Evolutionary conservation across 768 basidiomycete species (phyloP), one percentile per base, ranked within the genome.

Genomic region (Butyriboletus loyo): DNA sequence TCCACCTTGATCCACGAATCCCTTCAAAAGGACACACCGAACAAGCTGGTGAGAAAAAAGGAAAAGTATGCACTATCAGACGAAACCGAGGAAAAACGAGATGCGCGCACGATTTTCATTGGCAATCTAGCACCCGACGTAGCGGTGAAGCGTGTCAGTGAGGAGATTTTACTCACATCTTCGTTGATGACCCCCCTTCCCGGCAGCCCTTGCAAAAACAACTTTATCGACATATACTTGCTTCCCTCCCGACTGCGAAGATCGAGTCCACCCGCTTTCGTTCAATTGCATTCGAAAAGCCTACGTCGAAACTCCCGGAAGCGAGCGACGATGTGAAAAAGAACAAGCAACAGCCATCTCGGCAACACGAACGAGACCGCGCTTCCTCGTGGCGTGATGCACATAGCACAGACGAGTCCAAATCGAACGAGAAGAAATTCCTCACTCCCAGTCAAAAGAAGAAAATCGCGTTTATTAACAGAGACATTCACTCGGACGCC

Each of bases 201-300:
- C 47, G 37, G 36, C 58, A 97, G 93, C 77, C 87, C 10, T 63
- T 84, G 19, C 80, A 84, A 58, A 93, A 92, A 66, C 81, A 85
- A 57, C 74, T 98, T 27, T 84, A 84, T 54, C 78, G 81, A 25
- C 89, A 95, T 66, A 78, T 98, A 55, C 75, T 92, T 22, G 72
- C 85, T 1, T 78, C 82, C 55, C 77, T 90, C 14, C 85, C 89
- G 4, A 70, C 77, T 0, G 84, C 90, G 47, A 92, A 89, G 73
- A 86, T 97, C 57, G 96, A 98, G 64, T 94, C 93, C 5, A 80
- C 84, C 24, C 91, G 96, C 38, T 97, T 96, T 77, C 91, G 96
- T 46, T 97, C 94, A 15, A 80, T 97, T 45, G 86, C 94, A 1
- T 98, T 98, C 75, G 84, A 89, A 56, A 78, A 78, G 0, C 91